phyloP scores from a whole-genome alignment of 352 stramenopile genomes.

The Ophiocytium majus region DNA sequence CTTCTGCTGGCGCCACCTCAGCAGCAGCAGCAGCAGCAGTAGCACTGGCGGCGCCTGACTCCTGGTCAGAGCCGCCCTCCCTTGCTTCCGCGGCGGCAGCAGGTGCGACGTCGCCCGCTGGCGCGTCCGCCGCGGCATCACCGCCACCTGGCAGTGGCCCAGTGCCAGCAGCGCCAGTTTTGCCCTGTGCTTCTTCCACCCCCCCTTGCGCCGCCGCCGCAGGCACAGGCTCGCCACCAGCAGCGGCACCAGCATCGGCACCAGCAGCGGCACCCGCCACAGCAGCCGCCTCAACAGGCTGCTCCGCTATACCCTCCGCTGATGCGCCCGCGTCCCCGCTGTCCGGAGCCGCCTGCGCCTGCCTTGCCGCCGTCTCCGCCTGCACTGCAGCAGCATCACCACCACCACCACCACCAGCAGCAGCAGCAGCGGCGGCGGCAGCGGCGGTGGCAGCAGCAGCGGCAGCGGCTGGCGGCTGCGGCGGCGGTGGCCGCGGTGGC shows the following conservation, averaged over 20 bases:
- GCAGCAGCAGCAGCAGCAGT: neutral
- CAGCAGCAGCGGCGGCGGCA: neutral
- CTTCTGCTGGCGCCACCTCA: neutral
- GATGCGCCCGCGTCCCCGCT: no score
- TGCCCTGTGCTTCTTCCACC: neutral
- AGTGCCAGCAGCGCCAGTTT: neutral
- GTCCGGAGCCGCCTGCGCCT: no score
- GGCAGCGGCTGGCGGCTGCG: slow-evolving; percentile 9
- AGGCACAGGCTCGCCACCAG: neutral
- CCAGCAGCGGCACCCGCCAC: no score
- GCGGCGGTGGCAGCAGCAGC: neutral
- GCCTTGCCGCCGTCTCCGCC: no score
- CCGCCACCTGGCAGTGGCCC: neutral
- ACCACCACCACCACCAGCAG: neutral
- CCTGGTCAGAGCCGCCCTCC: no score
- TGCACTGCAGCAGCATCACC: neutral
- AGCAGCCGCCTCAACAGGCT: no score
- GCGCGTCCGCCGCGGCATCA: neutral
- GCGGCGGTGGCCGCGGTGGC: no score
- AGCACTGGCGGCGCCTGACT: no score
- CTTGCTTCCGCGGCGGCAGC: no score
- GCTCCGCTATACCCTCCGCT: no score
- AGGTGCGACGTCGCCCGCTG: neutral
- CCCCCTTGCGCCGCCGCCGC: neutral
- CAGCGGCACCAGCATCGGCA: no score